Conservation (phyloP, 2,329 filamentous ascomycete species). For the Daldinia sp. region DNA sequence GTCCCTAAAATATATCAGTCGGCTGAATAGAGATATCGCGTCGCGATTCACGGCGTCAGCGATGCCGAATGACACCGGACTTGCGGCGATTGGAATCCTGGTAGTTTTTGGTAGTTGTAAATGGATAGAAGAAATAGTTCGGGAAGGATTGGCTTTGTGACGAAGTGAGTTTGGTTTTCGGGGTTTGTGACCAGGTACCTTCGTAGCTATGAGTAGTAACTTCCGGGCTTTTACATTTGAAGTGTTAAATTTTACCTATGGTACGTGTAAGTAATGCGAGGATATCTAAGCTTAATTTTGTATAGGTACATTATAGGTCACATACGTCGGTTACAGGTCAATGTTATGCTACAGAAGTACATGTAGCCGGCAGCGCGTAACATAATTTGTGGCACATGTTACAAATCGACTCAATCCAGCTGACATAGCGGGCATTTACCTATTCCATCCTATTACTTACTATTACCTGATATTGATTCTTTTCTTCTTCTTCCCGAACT, state of each 20-base stretch:
- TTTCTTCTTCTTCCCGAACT: constrained; percentile 21
- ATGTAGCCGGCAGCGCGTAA: not conserved
- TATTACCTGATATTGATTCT: constrained; percentile 12
- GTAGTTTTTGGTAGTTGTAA: not conserved
- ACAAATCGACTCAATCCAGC: constrained; percentile 6
- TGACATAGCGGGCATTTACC: constrained; percentile 24
- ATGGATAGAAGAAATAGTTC: not conserved
- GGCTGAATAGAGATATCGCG: constrained; percentile 19
- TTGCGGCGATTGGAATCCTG: constrained; percentile 28
- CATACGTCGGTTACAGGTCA: not conserved
- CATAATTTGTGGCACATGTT: not conserved
- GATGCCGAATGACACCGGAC: constrained; percentile 38
- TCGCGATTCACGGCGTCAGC: constrained; percentile 35
- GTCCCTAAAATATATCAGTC: constrained; percentile 13
- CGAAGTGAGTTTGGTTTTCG: constrained; percentile 18
- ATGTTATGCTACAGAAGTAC: not conserved
- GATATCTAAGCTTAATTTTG: no score
- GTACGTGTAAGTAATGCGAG: not conserved
- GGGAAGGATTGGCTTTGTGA: constrained; percentile 15
- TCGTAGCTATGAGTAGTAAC: not conserved
- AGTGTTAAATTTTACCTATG: not conserved
- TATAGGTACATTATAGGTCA: not conserved
- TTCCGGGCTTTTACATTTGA: not conserved
- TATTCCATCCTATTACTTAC: not conserved
- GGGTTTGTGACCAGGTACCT: constrained; percentile 33